Base-by-base conservation (phyloP, 2,329 filamentous ascomycete genomes). In the Xenoacremonium recifei region DNA sequence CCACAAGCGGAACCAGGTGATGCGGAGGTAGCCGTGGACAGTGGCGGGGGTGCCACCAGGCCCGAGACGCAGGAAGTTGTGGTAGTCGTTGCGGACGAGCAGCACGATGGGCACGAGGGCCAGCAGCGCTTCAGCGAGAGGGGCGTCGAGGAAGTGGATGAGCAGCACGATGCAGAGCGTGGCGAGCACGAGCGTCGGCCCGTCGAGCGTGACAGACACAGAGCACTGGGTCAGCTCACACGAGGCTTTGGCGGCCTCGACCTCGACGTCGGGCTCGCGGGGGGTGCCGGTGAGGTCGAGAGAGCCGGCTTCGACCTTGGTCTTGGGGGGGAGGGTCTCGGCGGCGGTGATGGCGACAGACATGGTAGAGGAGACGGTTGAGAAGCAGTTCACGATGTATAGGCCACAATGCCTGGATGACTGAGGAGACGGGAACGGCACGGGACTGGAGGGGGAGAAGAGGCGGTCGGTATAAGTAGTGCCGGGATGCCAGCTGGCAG, bases 31-130 rank as follows among this genome's bases (percentile, higher is more conserved):
- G 50, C 88, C 89, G 5, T 66, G 50, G 31, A 87, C 77, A 1
- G 85, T 93, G 3, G 83, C 76, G 1, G 89, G 87, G 0, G 87
- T 92, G 44, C 89, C 89, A 18, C 89, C 89, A 0, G 87, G 88
- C 0, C 89, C 89, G 16, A 95, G 80, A 29, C 78, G 78, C 49
- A 92, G 70, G 66, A 89, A 93, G 61, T 84, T 85, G 39, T 73
- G 69, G 65, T 89, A 93, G 70, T 92, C 87, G 58, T 81, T 79
- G 58, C 81, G 79, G 54, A 87, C 65, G 45, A 77, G 69, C 6
- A 79, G 60, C 21, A 70, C 48, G 19, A 72, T 35, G 1, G 77
- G 77, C 6, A 73, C 60, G n/a, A 76, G 51, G 16, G 73, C 59
- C 37, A 83, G 68, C 36, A 81, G 56, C 37, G 70, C 58, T 49